Conservation (phyloP, 1,284 basidiomycete species). For the Anthracocystis setariae region DNA sequence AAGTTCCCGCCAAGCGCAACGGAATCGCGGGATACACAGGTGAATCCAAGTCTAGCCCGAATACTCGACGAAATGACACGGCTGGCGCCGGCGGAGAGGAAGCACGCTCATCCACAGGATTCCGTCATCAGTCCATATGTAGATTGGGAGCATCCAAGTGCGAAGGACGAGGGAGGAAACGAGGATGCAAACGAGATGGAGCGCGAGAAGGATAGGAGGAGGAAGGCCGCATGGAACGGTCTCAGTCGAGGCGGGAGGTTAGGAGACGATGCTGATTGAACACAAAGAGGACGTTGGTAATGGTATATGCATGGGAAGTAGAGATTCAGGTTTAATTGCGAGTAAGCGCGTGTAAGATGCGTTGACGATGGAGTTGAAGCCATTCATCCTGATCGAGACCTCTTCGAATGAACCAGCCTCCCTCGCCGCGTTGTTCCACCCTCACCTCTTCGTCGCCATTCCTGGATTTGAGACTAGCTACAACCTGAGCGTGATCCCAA, state of each 20-base stretch:
- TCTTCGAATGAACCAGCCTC: slow-evolving; percentile 71
- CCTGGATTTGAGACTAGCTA: not conserved
- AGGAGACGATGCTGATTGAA: slow-evolving; percentile 43
- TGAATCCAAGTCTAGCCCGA: slow-evolving; percentile 39
- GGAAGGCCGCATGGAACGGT: slow-evolving; percentile 36
- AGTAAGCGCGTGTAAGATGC: slow-evolving; percentile 14
- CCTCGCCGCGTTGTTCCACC: slow-evolving; percentile 80
- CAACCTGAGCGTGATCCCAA: slow-evolving; percentile 13
- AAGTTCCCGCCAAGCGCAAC: slow-evolving; percentile 23
- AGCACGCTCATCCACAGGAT: slow-evolving; percentile 40
- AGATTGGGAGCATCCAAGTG: slow-evolving; percentile 21
- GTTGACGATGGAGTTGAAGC: slow-evolving; percentile 16
- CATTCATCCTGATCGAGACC: slow-evolving; percentile 67
- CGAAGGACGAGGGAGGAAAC: slow-evolving; percentile 2
- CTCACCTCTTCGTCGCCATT: slow-evolving; percentile 63
- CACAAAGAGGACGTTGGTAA: not conserved
- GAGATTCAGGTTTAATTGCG: not conserved
- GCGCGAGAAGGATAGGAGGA: not conserved
- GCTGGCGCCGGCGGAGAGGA: slow-evolving; percentile 9
- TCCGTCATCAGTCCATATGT: slow-evolving; percentile 45
- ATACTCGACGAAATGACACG: slow-evolving; percentile 38
- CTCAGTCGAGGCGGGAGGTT: slow-evolving; percentile 43
- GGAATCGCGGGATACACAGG: slow-evolving; percentile 29
- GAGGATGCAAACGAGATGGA: not conserved
- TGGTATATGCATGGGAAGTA: not conserved